Evolutionary conservation across 306 rosid species (phyloP), one percentile per base, ranked within the genome.

Genomic region (Glycine tomentella): DNA sequence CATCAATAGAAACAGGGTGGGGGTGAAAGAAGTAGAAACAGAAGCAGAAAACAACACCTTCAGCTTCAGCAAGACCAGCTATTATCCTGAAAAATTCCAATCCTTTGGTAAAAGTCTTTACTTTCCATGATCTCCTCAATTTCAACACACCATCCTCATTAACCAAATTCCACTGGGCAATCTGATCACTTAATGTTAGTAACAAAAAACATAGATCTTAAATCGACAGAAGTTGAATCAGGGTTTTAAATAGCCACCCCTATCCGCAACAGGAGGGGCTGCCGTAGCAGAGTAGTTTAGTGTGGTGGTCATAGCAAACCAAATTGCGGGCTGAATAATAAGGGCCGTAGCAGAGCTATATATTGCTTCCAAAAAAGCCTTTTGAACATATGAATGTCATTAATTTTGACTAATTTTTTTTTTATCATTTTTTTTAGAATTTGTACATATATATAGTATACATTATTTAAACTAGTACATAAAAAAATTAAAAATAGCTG

Each of bases 21-120:
- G 8, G 33, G 38, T 25, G 38, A 4, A 34, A 34, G 38, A 70
- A 56, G 75, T 74, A 13, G 8, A 74, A 45, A 75, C 40, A 25
- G 31, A 53, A 45, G 25, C 36, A 63, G 25, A 57, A 56, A 48
- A 61, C 8, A 34, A 57, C n/a, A n/a, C 97, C 94, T 82, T 94
- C 93, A 40, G 91, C 88, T 75, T 94, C 98, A 62, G 97, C 98
- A 87, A 92, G 86, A 69, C 86, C 93, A 79, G 88, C 97, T n/a
- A 92, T 68, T 16, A 88, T 86, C 82, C 83, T 81, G 81, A 94
- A 88, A 69, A 94, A 84, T 38, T 92, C 97, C 85, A 94, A 75
- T 61, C 97, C 98, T 87, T 92, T 94, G 33, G 86, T 87, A 84
- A 94, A 94, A 80, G 85, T 87, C 86, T 92, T 94, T 61, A 92